Evolutionary conservation across 345 rosid genomes (phyloP).

Genomic region (Linum trigynum): DNA sequence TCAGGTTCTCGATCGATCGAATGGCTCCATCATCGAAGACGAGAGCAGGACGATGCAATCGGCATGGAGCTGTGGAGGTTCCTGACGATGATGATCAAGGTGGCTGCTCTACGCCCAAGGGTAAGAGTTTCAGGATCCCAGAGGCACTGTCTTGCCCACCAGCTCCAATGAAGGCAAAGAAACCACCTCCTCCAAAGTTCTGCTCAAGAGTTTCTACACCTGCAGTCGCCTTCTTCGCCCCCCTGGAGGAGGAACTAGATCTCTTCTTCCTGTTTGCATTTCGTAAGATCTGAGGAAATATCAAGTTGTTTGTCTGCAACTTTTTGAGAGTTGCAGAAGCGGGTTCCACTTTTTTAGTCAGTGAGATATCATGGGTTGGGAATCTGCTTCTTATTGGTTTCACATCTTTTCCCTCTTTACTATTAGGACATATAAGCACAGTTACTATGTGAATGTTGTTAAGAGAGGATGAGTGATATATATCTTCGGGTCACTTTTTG

Average conservation of each 20-base stretch:
- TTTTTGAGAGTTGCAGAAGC: too few species aligned
- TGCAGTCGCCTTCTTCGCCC: constrained; percentile 15
- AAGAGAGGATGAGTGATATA: too few species aligned
- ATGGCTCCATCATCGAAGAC: constrained; percentile 10
- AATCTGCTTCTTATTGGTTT: too few species aligned
- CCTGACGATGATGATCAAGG: neutral
- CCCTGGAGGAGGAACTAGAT: constrained; percentile 26
- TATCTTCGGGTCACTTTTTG: too few species aligned
- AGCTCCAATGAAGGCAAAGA: constrained; percentile 35
- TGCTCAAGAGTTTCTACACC: constrained; percentile 9
- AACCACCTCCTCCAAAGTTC: neutral
- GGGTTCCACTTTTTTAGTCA: too few species aligned
- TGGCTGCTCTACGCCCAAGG: constrained; percentile 15
- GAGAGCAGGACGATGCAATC: constrained; percentile 1
- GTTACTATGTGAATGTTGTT: too few species aligned
- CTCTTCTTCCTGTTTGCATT: constrained; percentile 32
- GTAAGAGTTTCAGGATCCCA: constrained; percentile 24
- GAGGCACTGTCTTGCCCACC: constrained; percentile 25
- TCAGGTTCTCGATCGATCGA: neutral
- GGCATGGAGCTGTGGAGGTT: constrained; percentile 3
- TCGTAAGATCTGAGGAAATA: constrained; percentile 13
- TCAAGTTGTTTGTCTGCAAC: too few species aligned
- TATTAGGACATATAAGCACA: too few species aligned
- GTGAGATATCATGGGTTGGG: too few species aligned
- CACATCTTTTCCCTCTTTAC: too few species aligned